Evolutionary conservation across 2,329 filamentous ascomycete genomes (phyloP), one percentile per base, ranked within the genome.

Genomic region (Sporothrix brasiliensis): DNA sequence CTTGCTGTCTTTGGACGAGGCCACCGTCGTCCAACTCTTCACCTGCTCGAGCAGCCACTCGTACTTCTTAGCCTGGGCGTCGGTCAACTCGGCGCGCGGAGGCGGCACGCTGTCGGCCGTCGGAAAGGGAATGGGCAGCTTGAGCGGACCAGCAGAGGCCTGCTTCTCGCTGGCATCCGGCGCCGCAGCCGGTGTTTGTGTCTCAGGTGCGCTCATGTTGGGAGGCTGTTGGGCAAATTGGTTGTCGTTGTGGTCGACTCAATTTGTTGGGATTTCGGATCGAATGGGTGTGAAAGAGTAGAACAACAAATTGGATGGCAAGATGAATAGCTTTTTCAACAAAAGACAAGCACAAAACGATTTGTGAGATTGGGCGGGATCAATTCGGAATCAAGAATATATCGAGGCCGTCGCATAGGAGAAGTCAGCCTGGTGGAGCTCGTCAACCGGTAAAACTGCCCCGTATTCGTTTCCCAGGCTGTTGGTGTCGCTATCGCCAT

Each of bases 11-110:
- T 66, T 77, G 24, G 88, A 88, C 53, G 87, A 87, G 52, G 87
- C 87, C 34, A 97, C 81, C 11, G 89, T 88, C 14, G 86, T 88
- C 91, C 93, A 96, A 75, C 83, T 81, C 74, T 87, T 89, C 58
- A 89, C 92, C 68, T 87, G 86, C 61, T 87, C 84, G 60, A 98
- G 87, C 67, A 98, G 85, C 73, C 88, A 83, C 56, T 90, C 87
- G 82, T 97, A 98, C 82, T 97, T 97, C 74, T 85, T 79, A 77
- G 92, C 81, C 81, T 98, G 92, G 49, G 97, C 93, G 11, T 86
- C 77, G 13, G 89, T 93, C 75, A 97, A 86, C 71, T 85, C 79
- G 6, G 87, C 79, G 11, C 84, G 83, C 6, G 87, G 78, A 14
- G 82, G 78, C 2, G 91, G 88, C 71, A 86, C 87, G 78, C 86